phyloP scores from a whole-genome alignment of 257 asterid species.

The Marsdenia floribunda region DNA sequence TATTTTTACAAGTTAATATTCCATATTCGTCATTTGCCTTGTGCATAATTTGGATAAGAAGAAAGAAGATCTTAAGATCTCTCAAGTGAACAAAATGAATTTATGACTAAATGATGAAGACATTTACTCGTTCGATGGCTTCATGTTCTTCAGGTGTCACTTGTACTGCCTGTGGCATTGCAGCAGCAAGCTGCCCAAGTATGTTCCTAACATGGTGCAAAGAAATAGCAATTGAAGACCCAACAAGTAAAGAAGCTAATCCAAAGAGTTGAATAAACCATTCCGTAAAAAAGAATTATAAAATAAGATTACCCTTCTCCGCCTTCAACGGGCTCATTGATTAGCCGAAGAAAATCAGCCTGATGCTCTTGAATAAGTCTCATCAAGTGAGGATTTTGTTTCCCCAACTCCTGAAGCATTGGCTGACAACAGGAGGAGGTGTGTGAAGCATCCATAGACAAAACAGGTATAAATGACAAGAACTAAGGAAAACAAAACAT shows the following conservation, averaged over 20 bases:
- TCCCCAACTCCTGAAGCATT: slow-evolving; percentile 86
- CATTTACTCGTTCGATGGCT: slow-evolving; percentile 66
- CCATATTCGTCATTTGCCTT: neutral
- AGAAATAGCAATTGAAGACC: slow-evolving; percentile 1
- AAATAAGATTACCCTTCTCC: slow-evolving; percentile 57
- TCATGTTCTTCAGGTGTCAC: slow-evolving; percentile 76
- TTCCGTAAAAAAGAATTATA: neutral
- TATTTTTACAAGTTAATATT: neutral
- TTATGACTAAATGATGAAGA: neutral
- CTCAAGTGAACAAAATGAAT: neutral
- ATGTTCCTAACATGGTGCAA: slow-evolving; percentile 32
- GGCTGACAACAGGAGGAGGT: slow-evolving; percentile 50
- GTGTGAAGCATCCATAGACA: neutral
- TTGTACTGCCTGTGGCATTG: slow-evolving; percentile 53
- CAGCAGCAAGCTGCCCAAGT: slow-evolving; percentile 56
- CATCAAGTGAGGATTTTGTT: slow-evolving; percentile 71
- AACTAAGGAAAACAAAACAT: neutral
- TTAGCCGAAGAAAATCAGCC: slow-evolving; percentile 77
- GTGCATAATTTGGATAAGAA: neutral
- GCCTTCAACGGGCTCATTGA: slow-evolving; percentile 82
- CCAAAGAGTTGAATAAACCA: neutral
- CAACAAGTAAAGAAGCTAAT: neutral
- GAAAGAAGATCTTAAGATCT: neutral
- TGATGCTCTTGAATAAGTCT: slow-evolving; percentile 81
- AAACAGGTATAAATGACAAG: neutral